phyloP scores from a whole-genome alignment of 345 rosid species.

The Erucastrum elatum region DNA sequence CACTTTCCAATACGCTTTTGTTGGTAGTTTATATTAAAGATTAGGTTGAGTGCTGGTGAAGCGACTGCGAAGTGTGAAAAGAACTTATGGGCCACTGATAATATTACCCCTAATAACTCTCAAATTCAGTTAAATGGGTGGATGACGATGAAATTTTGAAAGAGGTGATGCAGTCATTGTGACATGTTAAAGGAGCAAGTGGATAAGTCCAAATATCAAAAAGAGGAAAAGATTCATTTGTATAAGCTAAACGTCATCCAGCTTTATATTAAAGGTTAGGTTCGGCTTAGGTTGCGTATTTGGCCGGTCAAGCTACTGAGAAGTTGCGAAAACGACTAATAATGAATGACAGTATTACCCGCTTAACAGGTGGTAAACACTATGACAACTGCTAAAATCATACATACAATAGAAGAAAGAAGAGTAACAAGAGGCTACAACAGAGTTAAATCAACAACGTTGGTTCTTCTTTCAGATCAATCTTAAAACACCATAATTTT shows the following conservation, averaged over 20 bases:
- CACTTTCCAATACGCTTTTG: not conserved
- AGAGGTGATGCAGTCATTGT: not conserved
- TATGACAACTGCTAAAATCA: not conserved
- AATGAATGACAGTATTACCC: not conserved
- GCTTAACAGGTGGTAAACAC: not conserved
- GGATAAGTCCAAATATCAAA: not conserved
- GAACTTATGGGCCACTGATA: not conserved
- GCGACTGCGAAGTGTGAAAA: not conserved
- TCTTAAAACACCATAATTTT: slow-evolving; percentile 8
- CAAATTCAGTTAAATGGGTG: not conserved
- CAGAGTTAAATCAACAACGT: slow-evolving; percentile 9
- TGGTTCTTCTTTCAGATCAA: not conserved
- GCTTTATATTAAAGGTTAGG: not conserved
- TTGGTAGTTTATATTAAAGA: not conserved
- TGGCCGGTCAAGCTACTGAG: not conserved
- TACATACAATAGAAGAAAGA: not conserved
- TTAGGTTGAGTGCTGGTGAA: slow-evolving; percentile 15
- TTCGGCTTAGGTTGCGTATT: not conserved
- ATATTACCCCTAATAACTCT: not conserved
- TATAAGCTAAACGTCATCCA: not conserved
- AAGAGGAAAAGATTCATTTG: not conserved
- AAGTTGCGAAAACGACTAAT: not conserved
- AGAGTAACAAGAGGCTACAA: not conserved
- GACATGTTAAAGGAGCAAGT: not conserved
- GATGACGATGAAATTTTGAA: not conserved